phyloP scores from a whole-genome alignment of 305 asterid species.

The Galium porrigens region DNA sequence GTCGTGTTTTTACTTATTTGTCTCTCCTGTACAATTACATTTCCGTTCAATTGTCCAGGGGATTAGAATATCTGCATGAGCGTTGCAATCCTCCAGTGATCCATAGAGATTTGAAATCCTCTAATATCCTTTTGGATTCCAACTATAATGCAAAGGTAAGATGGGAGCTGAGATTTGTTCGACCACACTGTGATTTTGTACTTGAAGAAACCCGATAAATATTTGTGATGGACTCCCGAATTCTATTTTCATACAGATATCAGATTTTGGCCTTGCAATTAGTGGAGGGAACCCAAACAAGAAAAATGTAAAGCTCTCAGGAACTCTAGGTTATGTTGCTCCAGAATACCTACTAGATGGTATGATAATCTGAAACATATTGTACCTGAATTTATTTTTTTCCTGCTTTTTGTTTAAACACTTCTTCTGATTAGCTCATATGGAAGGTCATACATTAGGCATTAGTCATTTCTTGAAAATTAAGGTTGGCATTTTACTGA shows the following conservation, averaged over 20 bases:
- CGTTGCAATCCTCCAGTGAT: slow-evolving; percentile 72
- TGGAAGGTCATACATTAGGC: not conserved
- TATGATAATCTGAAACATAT: slow-evolving; percentile 22
- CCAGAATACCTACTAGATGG: slow-evolving; percentile 83
- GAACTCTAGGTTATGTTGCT: slow-evolving; percentile 79
- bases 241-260: slow-evolving; percentile 40
- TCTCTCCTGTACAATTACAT: not conserved
- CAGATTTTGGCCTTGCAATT: slow-evolving; percentile 76
- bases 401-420: not conserved
- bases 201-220: not conserved
- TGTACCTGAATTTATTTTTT: not conserved
- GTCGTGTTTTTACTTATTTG: not conserved
- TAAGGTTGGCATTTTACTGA: not conserved
- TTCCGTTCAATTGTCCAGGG: slow-evolving; percentile 30
- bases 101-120: slow-evolving; percentile 76
- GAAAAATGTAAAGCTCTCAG: slow-evolving; percentile 51
- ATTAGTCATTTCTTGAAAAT: not conserved
- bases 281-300: slow-evolving; percentile 41
- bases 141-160: slow-evolving; percentile 67
- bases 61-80: slow-evolving; percentile 77
- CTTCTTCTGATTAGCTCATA: not conserved
- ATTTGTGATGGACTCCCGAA: slow-evolving; percentile 6
- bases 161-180: slow-evolving; percentile 1
- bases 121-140: slow-evolving; percentile 72
- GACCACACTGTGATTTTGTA: not conserved